Percentiles rank a stretch among this genome's conserved stretches.
Evolutionary conservation across 1,139 yeast species (phyloP).

Genomic region (Maudiozyma humilis): DNA sequence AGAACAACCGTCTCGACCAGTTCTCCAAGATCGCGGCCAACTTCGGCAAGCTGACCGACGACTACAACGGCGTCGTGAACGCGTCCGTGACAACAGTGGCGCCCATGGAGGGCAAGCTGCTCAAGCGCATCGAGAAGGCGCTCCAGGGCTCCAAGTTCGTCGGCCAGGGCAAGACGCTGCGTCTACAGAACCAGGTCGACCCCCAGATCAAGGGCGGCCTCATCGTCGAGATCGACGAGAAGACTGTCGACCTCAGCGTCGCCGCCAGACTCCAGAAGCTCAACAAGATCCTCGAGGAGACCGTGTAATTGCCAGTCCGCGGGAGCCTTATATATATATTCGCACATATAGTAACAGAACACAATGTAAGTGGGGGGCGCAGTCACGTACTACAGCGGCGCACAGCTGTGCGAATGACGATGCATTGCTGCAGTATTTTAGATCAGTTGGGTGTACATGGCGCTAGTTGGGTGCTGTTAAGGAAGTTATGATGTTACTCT

Average conservation of each 20-base stretch:
- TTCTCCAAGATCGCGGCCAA: conserved; percentile 60
- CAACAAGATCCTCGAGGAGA: conserved; percentile 80
- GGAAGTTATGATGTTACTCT: too few species aligned
- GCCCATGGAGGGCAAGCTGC: conserved; percentile 73
- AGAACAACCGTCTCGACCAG: conserved; percentile 83
- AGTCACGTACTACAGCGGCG: too few species aligned
- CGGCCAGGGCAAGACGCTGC: conserved; percentile 78
- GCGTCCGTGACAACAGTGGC: conserved; percentile 87
- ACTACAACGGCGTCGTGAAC: conserved; percentile 85
- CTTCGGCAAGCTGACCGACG: conserved; percentile 74
- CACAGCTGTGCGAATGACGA: too few species aligned
- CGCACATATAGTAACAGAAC: not conserved
- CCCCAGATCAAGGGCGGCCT: conserved; percentile 94
- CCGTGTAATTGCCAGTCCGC: conserved; percentile 56
- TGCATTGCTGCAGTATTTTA: too few species aligned
- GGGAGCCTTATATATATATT: too few species aligned
- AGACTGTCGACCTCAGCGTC: conserved; percentile 89
- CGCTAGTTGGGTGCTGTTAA: too few species aligned
- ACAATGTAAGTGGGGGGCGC: too few species aligned
- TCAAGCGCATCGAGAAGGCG: conserved; percentile 73
- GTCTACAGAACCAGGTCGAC: conserved; percentile 72
- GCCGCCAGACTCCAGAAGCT: conserved; percentile 77
- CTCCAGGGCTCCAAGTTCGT: conserved; percentile 72
- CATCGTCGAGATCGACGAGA: conserved; percentile 93
- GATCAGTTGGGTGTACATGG: too few species aligned